phyloP scores from a whole-genome alignment of 345 rosid species.

The Eucalyptus curtisii region DNA sequence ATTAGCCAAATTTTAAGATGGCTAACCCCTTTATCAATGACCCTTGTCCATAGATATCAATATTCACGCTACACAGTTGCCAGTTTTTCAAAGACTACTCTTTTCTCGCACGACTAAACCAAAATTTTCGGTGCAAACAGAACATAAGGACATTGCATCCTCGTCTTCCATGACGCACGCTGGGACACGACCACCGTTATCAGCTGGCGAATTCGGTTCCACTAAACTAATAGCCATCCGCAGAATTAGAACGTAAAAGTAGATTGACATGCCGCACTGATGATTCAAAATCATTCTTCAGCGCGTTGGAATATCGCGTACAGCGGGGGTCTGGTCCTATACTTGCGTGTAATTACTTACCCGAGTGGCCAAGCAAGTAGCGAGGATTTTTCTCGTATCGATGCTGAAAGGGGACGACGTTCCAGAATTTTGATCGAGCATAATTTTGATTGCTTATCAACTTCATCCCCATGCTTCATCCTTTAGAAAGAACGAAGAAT shows the following conservation, averaged over 20 bases:
- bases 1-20: neutral
- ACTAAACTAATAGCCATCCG: neutral
- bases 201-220: neutral
- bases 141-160: neutral
- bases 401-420: neutral
- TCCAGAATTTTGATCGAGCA: neutral
- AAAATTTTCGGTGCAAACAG: neutral
- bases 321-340: neutral
- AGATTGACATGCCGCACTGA: neutral
- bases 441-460: neutral
- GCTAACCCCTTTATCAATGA: neutral
- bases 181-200: neutral
- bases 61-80: neutral
- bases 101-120: neutral
- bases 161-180: neutral
- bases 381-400: neutral
- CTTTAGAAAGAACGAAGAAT: neutral
- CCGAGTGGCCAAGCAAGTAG: neutral
- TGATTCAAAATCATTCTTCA: neutral
- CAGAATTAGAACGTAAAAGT: neutral
- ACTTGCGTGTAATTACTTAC: neutral
- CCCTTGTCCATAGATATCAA: neutral
- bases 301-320: neutral
- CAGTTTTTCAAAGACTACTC: neutral
- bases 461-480: neutral